Conservation (phyloP, 1,139 yeast genomes). For the Lodderomyces elongisporus region DNA sequence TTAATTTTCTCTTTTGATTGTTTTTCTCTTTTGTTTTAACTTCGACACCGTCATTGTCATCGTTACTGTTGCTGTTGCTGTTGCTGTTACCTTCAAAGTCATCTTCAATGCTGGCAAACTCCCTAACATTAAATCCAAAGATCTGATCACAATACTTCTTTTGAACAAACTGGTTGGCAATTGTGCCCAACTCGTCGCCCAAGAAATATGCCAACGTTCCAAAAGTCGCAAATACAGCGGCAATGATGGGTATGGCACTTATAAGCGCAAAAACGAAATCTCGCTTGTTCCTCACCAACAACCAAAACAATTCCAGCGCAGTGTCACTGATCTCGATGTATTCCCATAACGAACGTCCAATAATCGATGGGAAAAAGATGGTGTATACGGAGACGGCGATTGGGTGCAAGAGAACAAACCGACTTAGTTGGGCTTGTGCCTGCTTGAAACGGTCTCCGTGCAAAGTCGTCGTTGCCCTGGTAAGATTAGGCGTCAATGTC, state of each 20-base stretch:
- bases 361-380: constrained; percentile 13
- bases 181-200: constrained; percentile 43
- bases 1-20: too few relatives aligned
- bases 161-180: constrained; percentile 38
- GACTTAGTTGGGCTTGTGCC: constrained; percentile 49
- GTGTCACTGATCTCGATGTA: constrained; percentile 32
- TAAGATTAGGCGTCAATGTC: constrained; percentile 48
- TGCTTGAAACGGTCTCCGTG: constrained; percentile 62
- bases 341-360: constrained; percentile 29
- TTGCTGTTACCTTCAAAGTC: constrained; percentile 12
- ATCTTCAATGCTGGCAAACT: constrained; percentile 24
- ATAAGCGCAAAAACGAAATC: constrained; percentile 26
- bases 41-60: constrained; percentile 19
- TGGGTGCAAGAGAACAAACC: constrained; percentile 46
- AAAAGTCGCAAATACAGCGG: constrained; percentile 21
- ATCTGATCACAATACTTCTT: constrained; percentile 32
- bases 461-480: constrained; percentile 57
- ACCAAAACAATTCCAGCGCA: constrained; percentile 27
- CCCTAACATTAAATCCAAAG: constrained; percentile 51
- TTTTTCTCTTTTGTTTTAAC: too few relatives aligned
- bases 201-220: constrained; percentile 26
- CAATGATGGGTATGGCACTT: constrained; percentile 22
- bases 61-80: too few relatives aligned
- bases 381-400: constrained; percentile 27
- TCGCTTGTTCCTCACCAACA: constrained; percentile 17